A percentile compares a stretch with the other conserved stretches of the same genome.
Conservation (phyloP, 345 rosid species). For the Gossypium anomalum region DNA sequence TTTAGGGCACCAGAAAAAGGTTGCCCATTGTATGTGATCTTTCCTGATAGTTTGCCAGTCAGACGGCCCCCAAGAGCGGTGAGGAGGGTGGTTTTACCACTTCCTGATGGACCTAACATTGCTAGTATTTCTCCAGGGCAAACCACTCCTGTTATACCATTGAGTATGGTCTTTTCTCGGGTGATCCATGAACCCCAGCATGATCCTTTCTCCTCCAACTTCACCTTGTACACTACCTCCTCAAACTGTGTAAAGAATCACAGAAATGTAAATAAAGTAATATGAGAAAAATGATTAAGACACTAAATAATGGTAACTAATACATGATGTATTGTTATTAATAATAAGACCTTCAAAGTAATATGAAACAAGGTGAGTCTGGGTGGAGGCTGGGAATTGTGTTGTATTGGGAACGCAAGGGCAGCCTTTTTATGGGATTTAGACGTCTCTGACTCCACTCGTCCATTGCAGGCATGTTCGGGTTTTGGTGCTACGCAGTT, state of each 20-base stretch:
- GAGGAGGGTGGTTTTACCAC: slow-evolving; percentile 97
- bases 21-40: slow-evolving; percentile 83
- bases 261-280: not conserved
- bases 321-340: not conserved
- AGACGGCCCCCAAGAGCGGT: slow-evolving; percentile 97
- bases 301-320: not conserved
- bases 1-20: slow-evolving; percentile 73
- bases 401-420: slow-evolving; percentile 35
- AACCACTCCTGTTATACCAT: slow-evolving; percentile 79
- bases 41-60: slow-evolving; percentile 60
- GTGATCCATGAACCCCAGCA: slow-evolving; percentile 54
- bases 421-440: slow-evolving; percentile 39
- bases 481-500: slow-evolving; percentile 57
- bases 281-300: not conserved
- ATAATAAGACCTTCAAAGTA: slow-evolving; percentile 65
- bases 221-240: slow-evolving; percentile 84
- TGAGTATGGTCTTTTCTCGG: slow-evolving; percentile 73
- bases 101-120: slow-evolving; percentile 98
- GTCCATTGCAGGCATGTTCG: slow-evolving; percentile 31
- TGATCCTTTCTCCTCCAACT: slow-evolving; percentile 45
- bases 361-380: slow-evolving; percentile 50
- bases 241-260: slow-evolving; percentile 61
- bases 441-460: slow-evolving; percentile 39
- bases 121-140: slow-evolving; percentile 93
- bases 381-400: slow-evolving; percentile 39